Conservation (phyloP, 441 rosid species). For the Croton setiger region DNA sequence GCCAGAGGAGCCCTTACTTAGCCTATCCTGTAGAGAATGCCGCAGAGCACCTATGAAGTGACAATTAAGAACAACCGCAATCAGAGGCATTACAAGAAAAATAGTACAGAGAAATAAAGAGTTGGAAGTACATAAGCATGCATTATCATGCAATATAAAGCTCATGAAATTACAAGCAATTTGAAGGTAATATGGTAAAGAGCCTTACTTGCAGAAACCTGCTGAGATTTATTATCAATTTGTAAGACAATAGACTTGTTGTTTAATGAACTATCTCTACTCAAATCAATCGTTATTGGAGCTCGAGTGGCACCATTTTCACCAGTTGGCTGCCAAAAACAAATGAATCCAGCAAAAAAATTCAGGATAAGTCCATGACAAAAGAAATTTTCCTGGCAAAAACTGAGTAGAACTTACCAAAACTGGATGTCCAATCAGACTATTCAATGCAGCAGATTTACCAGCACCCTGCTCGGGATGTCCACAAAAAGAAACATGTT, state of each 20-base stretch:
- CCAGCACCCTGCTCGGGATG: slow-evolving; percentile 74
- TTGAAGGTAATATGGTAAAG: slow-evolving; percentile 17
- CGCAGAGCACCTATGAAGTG: slow-evolving; percentile 69
- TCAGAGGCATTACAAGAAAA: slow-evolving; percentile 18
- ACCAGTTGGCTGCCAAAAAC: slow-evolving; percentile 75
- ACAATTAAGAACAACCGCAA: slow-evolving; percentile 22
- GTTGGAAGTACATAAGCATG: not conserved
- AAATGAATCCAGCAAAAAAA: not conserved
- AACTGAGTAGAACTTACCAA: slow-evolving; percentile 51
- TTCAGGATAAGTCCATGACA: slow-evolving; percentile 8
- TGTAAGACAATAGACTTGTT: slow-evolving; percentile 69
- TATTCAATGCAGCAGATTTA: slow-evolving; percentile 86
- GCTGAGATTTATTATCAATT: slow-evolving; percentile 83
- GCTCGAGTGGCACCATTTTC: slow-evolving; percentile 99
- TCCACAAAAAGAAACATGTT: slow-evolving; percentile 15
- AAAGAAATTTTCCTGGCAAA: slow-evolving; percentile 14
- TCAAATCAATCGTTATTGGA: slow-evolving; percentile 72
- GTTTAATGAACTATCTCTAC: slow-evolving; percentile 62
- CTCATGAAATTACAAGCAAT: slow-evolving; percentile 17
- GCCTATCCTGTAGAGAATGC: slow-evolving; percentile 83
- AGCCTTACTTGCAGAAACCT: slow-evolving; percentile 82
- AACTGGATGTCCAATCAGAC: slow-evolving; percentile 92
- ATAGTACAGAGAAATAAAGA: slow-evolving; percentile 6
- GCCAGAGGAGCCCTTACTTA: slow-evolving; percentile 83
- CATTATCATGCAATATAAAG: slow-evolving; percentile 9